Base-by-base conservation (phyloP, 2,329 filamentous ascomycete species). In the Fusarium sterilihyphosum region DNA sequence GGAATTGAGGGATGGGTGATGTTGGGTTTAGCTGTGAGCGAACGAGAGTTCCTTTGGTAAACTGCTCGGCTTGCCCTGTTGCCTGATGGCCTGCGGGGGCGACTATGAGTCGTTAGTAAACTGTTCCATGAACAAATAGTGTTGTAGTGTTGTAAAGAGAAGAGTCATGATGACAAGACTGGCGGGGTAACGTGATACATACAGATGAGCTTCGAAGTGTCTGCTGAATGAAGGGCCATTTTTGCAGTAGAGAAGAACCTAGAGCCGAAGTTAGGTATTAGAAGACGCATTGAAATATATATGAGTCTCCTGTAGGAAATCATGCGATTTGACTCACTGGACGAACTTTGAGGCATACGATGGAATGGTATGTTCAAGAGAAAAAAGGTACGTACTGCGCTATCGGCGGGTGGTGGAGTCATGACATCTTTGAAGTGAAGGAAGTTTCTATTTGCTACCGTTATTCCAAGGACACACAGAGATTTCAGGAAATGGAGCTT, bases 1-100 rank as follows among this genome's bases (percentile, higher is more conserved):
- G 90, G 86, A 98, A 99, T 85, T 98, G 96, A 38, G 87, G 86
- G 66, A 96, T 90, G 2, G 96, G 96, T 62, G 88, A 88, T 14
- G 85, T 64, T 3, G 87, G 79, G 77, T 89, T 83, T 24, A 97
- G 90, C 79, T 94, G 88, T 2, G 82, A 78, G 53, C 85, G 87
- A 41, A 88, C 86, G 37, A 97, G 90, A 3, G 87, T 86, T 77
- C 89, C 90, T 61, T 82, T 83, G 57, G 88, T 90, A 86, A 95
- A 97, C 82, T 97, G 94, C 31, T 90, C 90, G 17, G 94, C 94
- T 81, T 93, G 93, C 4, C 86, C 85, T 61, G 89, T 85, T 60
- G 86, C 82, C 71, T 89, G 83, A 73, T 86, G 84, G 43, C 88
- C 89, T 49, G 90, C 90, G 8, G 92, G 92, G 11, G 92, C 92